Evolutionary conservation across 176 grass and related monocot genomes (phyloP).

Genomic region (Bothriochloa decipiens): DNA sequence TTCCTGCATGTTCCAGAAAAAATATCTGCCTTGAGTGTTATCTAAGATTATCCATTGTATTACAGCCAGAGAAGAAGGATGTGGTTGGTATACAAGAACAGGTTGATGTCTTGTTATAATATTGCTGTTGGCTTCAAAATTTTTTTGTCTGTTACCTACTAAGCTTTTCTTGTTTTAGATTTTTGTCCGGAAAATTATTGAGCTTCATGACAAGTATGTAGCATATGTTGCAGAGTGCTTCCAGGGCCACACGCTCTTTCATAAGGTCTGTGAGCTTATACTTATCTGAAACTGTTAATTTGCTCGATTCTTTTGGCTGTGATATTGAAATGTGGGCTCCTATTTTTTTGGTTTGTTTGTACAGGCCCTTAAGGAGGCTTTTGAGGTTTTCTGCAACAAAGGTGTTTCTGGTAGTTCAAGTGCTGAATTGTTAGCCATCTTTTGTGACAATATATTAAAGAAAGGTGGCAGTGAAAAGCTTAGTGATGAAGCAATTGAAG

Average conservation of each 20-base stretch:
- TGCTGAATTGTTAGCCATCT: constrained; percentile 82
- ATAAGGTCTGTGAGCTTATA: constrained; percentile 66
- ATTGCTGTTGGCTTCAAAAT: constrained; percentile 5
- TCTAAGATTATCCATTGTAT: constrained; percentile 38
- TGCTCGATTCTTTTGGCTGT: not conserved
- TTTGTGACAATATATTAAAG: constrained; percentile 94
- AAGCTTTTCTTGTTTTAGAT: constrained; percentile 50
- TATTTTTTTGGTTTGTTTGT: constrained; percentile 14
- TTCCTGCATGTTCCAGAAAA: too few species aligned
- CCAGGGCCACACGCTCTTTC: constrained; percentile 88
- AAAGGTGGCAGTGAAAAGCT: constrained; percentile 96
- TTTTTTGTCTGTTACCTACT: constrained; percentile 14
- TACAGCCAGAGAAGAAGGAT: constrained; percentile 89
- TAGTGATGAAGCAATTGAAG: constrained; percentile 96
- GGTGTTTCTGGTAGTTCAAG: constrained; percentile 88
- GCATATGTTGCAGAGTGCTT: constrained; percentile 90
- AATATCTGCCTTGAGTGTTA: not conserved
- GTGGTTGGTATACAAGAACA: constrained; percentile 80
- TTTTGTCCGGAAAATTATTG: constrained; percentile 93
- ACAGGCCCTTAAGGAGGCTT: constrained; percentile 92
- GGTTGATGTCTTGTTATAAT: constrained; percentile 50
- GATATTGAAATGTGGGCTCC: not conserved
- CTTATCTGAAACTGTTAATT: constrained; percentile 24
- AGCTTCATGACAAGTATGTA: constrained; percentile 93
- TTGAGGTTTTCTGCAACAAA: constrained; percentile 98